Base-by-base conservation (phyloP, 495 filamentous ascomycete species). In the Extremus antarcticus region DNA sequence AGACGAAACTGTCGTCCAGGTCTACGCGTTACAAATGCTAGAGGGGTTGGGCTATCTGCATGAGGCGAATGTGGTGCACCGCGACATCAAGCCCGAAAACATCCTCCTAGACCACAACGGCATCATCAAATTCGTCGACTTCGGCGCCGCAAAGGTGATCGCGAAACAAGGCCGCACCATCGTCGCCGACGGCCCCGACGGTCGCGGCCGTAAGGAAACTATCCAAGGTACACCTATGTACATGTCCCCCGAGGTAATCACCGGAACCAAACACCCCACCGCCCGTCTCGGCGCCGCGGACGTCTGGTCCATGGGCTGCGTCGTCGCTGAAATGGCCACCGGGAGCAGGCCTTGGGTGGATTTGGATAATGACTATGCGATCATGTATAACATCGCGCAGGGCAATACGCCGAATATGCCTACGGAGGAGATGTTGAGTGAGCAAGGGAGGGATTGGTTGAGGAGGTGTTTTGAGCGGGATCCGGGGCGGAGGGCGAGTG, bases 161-260 rank as follows among this genome's bases (percentile, higher is more conserved):
- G 91, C 92, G 46, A 84, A 90, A 22, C 86, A 94, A 65, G 91
- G 92, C 53, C 88, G 88, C 60, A 97, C 92, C 19, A 74, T 94
- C 16, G 79, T 84, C 21, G 81, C 83, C 21, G 71, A 73, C 60
- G 69, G 77, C 68, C 40, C 71, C 68, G 55, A 78, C 74, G 62
- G 64, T 53, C 57, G 68, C 55, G 65, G 65, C 51, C 56, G 69
- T 53, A 53, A 94, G 66, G 88, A 88, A 66, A 88, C 86, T 40
- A 96, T 95, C 84, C 94, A 89, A 9, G 92, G 92, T 57, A 98
- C 92, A 35, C 92, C 92, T 22, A 98, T 98, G 92, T 98, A 98
- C 75, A 98, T 98, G 92, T 97, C 94, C 16, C 92, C 92, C 21
- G 92, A 98, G 73, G 89, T 95, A 45, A 97, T 98, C 71, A 91